Conservation (phyloP, 163 green algal genomes). For the Prototheca cutis region DNA sequence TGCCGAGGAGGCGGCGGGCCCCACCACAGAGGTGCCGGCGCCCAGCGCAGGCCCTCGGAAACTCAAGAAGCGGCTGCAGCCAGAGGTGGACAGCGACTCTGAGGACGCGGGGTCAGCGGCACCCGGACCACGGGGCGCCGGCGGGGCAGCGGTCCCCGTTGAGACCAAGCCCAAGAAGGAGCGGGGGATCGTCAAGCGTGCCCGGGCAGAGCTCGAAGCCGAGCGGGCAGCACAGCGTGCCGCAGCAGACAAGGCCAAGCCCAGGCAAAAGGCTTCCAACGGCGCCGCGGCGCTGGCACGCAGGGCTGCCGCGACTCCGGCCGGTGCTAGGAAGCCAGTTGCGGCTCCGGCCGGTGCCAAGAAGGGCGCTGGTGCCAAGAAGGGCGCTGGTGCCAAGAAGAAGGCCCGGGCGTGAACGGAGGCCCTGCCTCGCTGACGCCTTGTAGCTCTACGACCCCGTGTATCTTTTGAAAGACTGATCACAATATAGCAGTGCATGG, state of each 20-base stretch:
- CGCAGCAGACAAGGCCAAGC: background rate
- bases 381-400: too few species aligned
- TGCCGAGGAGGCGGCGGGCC: background rate
- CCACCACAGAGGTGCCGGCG: background rate
- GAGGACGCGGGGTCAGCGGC: conserved; percentile 2
- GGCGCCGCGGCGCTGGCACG: too few species aligned
- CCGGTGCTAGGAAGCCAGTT: background rate
- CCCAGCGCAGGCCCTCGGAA: background rate
- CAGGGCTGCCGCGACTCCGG: too few species aligned
- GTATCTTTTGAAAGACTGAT: too few species aligned
- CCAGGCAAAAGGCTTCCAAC: too few species aligned
- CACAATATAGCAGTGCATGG: too few species aligned
- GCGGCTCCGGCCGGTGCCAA: background rate
- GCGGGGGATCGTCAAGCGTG: conserved; percentile 28
- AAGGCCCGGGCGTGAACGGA: too few species aligned
- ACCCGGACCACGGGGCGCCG: background rate
- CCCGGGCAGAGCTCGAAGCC: conserved; percentile 23
- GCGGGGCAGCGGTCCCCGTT: background rate
- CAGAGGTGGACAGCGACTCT: too few species aligned
- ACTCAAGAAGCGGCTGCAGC: too few species aligned
- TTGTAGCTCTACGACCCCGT: too few species aligned
- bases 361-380: background rate
- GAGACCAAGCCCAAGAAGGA: conserved; percentile 14
- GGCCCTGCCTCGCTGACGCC: too few species aligned
- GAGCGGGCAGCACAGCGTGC: conserved; percentile 20